These are phyloP conservation scores for Phaffia australis DNA, from an alignment of 768 basidiomycete species.

Conservation along the genomic window DNA sequence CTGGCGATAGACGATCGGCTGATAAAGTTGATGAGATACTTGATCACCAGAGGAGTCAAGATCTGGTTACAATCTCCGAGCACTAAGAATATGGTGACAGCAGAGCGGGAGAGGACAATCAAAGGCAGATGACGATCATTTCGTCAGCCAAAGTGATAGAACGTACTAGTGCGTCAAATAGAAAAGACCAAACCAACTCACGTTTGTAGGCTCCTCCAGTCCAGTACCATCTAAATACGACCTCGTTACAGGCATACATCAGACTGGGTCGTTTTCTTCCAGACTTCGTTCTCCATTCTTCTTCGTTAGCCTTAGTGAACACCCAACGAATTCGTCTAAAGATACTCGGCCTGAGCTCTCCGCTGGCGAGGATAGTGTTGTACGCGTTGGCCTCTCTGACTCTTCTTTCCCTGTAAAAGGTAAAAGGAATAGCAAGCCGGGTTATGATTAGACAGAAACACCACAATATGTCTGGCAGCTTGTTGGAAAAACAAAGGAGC, in stretches of 20 bases:
- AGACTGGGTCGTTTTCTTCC: slow-evolving; percentile 36
- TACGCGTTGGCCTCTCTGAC: slow-evolving; percentile 53
- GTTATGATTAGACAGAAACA: neutral
- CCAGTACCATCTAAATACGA: slow-evolving; percentile 19
- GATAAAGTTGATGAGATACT: slow-evolving; percentile 39
- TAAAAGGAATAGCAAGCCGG: slow-evolving; percentile 44
- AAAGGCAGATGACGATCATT: neutral
- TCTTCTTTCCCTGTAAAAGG: slow-evolving; percentile 49
- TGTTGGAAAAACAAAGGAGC: neutral
- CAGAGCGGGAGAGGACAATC: neutral
- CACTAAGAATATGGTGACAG: slow-evolving; percentile 30
- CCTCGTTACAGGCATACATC: slow-evolving; percentile 34
- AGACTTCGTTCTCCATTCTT: slow-evolving; percentile 32
- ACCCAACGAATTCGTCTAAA: slow-evolving; percentile 51
- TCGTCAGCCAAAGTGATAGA: neutral
- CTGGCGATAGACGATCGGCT: neutral
- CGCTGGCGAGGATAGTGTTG: slow-evolving; percentile 56
- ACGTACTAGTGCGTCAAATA: neutral
- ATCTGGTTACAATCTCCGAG: slow-evolving; percentile 33
- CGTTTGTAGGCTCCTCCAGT: slow-evolving; percentile 18
- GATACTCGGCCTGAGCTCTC: slow-evolving; percentile 51
- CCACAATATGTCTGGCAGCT: too few relatives aligned
- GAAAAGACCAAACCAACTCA: neutral
- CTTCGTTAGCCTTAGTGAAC: slow-evolving; percentile 36
- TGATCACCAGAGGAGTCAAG: slow-evolving; percentile 34